Percentiles rank a stretch among this genome's conserved stretches.
These are phyloP conservation scores for Oryza meyeriana DNA, from an alignment of 176 grass and related monocot genomes.

Conservation along the genomic window DNA sequence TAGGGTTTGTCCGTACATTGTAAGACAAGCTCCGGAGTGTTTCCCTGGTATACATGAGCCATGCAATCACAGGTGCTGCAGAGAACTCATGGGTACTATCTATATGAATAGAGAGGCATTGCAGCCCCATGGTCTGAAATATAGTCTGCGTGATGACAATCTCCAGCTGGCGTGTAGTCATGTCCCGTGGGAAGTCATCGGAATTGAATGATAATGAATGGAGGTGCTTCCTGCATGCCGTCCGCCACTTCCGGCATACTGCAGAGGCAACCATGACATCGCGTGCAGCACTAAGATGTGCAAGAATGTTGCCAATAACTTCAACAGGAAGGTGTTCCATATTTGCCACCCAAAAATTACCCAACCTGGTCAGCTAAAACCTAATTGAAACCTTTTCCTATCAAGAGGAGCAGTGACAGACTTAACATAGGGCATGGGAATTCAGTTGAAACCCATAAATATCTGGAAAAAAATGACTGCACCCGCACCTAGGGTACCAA, in stretches of 20 bases:
- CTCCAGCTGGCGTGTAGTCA: conserved; percentile 76
- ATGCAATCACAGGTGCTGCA: conserved; percentile 90
- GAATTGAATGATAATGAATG: conserved; percentile 79
- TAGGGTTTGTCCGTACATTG: conserved; percentile 75
- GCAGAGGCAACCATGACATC: conserved; percentile 81
- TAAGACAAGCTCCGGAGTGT: conserved; percentile 72
- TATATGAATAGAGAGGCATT: conserved; percentile 78
- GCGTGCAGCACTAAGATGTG: conserved; percentile 65
- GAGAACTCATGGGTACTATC: conserved; percentile 81
- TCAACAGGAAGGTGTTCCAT: conserved; percentile 90
- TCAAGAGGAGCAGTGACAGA: not conserved
- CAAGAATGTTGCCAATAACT: conserved; percentile 93
- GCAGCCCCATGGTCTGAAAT: conserved; percentile 86
- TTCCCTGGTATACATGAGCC: conserved; percentile 95
- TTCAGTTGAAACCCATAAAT: not conserved
- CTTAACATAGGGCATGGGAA: not conserved
- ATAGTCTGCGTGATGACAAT: conserved; percentile 92
- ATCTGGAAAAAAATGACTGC: not conserved
- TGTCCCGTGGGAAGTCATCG: conserved; percentile 65
- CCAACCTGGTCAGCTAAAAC: conserved; percentile 9
- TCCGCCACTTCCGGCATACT: conserved; percentile 75
- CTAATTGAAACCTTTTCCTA: not conserved
- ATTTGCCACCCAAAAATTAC: not conserved
- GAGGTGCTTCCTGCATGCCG: conserved; percentile 78
- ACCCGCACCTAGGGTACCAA: not conserved